A percentile compares a stretch with the other conserved stretches of the same genome.
These are phyloP conservation scores for Alnus rubra DNA, from an alignment of 306 rosid genomes.

Conservation along the genomic window DNA sequence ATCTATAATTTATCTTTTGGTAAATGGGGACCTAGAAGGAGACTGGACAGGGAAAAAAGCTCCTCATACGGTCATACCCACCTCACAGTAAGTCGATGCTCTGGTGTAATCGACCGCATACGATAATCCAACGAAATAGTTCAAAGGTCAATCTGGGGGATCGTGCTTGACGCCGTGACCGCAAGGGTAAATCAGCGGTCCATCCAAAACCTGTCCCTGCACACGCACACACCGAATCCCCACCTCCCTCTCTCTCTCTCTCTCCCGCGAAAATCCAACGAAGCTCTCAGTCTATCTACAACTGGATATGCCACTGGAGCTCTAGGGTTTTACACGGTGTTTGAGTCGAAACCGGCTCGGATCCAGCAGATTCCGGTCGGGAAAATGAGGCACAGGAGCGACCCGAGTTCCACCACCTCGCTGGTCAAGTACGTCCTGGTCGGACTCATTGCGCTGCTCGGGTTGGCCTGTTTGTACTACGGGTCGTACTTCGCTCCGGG, in stretches of 20 bases:
- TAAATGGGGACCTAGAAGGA: too few relatives aligned
- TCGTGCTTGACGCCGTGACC: too few relatives aligned
- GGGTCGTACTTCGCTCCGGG: conserved; percentile 56
- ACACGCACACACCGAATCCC: background rate
- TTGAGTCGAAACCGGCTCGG: background rate
- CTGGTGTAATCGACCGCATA: background rate
- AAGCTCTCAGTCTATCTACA: background rate
- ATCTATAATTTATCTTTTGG: too few relatives aligned
- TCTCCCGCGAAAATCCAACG: conserved; percentile 28
- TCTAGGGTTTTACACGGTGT: background rate
- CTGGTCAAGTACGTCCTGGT: conserved; percentile 32
- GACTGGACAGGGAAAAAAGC: too few relatives aligned
- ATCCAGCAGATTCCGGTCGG: background rate
- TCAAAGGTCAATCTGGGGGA: background rate
- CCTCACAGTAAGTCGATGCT: background rate
- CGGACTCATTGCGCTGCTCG: conserved; percentile 35
- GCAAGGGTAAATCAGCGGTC: background rate
- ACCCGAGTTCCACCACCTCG: conserved; percentile 25
- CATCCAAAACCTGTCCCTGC: background rate
- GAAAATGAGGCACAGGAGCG: conserved; percentile 45
- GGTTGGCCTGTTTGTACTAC: conserved; percentile 43
- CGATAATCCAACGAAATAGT: background rate
- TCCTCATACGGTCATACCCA: too few relatives aligned
- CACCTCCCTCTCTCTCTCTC: background rate
- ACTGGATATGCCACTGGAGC: background rate